phyloP scores from a whole-genome alignment of 2,329 filamentous ascomycete species.

The Sporothrix dimorphospora region DNA sequence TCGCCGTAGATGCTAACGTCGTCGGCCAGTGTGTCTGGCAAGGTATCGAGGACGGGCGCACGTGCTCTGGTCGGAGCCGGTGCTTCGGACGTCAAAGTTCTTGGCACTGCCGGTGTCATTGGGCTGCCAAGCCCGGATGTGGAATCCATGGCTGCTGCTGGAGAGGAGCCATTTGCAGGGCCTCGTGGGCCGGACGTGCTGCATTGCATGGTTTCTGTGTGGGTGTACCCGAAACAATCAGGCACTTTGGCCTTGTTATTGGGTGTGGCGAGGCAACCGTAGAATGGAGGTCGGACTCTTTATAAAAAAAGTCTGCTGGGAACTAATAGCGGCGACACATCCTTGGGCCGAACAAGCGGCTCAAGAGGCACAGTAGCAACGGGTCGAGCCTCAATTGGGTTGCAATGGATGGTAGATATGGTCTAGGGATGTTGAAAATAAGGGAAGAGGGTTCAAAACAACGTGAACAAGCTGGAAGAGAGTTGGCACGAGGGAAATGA shows the following conservation, averaged over 20 bases:
- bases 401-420: not conserved
- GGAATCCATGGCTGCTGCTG: constrained; percentile 6
- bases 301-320: not conserved
- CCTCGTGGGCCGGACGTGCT: not conserved
- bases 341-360: constrained; percentile 16
- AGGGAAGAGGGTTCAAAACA: not conserved
- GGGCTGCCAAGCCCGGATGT: constrained; percentile 13
- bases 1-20: constrained; percentile 46
- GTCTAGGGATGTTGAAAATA: not conserved
- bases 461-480: not conserved
- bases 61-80: constrained; percentile 1
- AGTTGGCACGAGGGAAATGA: constrained; percentile 3
- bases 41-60: not conserved
- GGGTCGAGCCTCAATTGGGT: not conserved
- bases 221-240: not conserved
- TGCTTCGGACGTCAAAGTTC: not conserved
- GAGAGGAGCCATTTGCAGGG: not conserved
- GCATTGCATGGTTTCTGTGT: not conserved
- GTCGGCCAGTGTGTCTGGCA: constrained; percentile 35
- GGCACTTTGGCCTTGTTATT: not conserved
- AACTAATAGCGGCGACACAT: not conserved
- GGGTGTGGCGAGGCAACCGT: not conserved
- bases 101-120: constrained; percentile 18
- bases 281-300: not conserved
- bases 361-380: not conserved